These are phyloP conservation scores for Naganishia sp. DNA, from an alignment of 1,284 basidiomycete species.

Conservation along the genomic window DNA sequence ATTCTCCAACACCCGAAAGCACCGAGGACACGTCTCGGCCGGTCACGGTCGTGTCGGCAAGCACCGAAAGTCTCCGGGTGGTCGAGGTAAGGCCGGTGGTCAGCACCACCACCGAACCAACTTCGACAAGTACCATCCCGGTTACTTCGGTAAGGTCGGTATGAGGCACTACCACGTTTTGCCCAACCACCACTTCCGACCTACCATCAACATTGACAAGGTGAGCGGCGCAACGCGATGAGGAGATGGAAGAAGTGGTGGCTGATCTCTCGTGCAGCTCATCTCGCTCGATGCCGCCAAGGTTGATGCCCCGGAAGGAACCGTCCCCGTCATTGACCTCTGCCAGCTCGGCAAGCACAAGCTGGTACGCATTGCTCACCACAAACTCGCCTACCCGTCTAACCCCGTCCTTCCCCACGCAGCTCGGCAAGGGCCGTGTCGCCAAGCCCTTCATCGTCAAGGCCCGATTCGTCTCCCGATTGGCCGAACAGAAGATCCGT, in stretches of 20 bases:
- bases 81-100: conserved; percentile 99
- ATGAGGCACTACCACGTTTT: conserved; percentile 98
- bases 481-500: conserved; percentile 78
- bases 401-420: conserved; percentile 19
- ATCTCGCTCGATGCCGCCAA: conserved; percentile 55
- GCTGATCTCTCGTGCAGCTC: conserved; percentile 42
- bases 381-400: not conserved
- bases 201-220: conserved; percentile 97
- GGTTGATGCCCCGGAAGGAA: conserved; percentile 52
- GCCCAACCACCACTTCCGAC: conserved; percentile 85
- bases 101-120: conserved; percentile 92
- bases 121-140: conserved; percentile 68
- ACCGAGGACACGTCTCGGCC: conserved; percentile 97
- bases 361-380: conserved; percentile 56
- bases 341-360: conserved; percentile 85
- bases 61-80: conserved; percentile 99
- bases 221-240: conserved; percentile 40
- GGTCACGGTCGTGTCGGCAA: conserved; percentile 99
- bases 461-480: conserved; percentile 85
- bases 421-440: conserved; percentile 54
- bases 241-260: not conserved
- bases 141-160: conserved; percentile 99
- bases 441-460: conserved; percentile 84
- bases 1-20: conserved; percentile 95
- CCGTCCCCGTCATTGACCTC: conserved; percentile 90